Base-by-base conservation (phyloP, 169 alveolate species). In the Plasmodium vinckei region DNA sequence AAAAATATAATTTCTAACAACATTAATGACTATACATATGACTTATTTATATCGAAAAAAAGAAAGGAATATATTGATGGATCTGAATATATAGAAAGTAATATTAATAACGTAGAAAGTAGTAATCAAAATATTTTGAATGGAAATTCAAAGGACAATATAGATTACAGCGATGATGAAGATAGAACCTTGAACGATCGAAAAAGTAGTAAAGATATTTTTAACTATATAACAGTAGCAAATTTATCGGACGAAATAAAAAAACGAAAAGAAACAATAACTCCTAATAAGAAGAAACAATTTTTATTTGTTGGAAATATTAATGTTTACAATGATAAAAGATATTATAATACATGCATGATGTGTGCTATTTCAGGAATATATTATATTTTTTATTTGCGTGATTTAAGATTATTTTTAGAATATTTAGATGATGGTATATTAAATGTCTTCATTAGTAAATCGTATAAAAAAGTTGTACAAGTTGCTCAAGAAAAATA, bases 381-480 rank as follows among this genome's bases (percentile, higher is more conserved):
- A 21, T 88, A 90, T 61, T 91, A 90, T 67, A 93, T 95, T 56
- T 93, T 93, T 71, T 92, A 89, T 87, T 95, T 93, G 87, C 92
- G 93, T 73, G 97, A 95, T 72, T 87, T 94, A 49, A 73, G 87
- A 44, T 72, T 92, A 71, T 89, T 94, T 72, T 73, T 94, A 91
- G 95, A 94, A 23, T 95, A 95, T 69, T 73, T 95, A 23, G 94
- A 94, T 33, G 97, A 95, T 68, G 97, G 97, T 46, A 95, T 95
- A 19, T 87, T 95, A 77, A 94, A 94, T 69, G 97, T 94, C 21
- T 92, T 95, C 72, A 89, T 95, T 54, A 87, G 96, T 64, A 90
- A 89, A 49, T 95, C 97, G 49, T 94, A 94, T 72, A 94, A 93
- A 84, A 95, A 94, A 68, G 97, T 95, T 23, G 96, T 93, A 21